Evolutionary conservation across 345 rosid species (phyloP).

Genomic region (Eutrema yunnanense): DNA sequence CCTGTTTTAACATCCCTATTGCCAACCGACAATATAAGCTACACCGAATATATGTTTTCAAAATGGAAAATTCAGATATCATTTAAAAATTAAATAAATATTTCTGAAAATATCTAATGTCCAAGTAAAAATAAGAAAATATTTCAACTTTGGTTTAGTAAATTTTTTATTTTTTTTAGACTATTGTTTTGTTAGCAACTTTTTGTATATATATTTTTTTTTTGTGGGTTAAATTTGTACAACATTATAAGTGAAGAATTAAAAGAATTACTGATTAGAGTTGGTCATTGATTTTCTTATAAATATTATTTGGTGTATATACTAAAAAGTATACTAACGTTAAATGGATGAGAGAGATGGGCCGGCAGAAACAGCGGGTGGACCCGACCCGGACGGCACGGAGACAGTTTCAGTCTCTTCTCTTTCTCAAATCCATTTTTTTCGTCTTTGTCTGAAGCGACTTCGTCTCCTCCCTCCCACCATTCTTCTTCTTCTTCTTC

Average conservation of each 20-base stretch:
- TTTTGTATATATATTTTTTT: not conserved
- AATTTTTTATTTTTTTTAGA: not conserved
- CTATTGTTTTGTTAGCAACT: not conserved
- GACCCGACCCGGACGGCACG: conserved; percentile 34
- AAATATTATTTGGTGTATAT: not conserved
- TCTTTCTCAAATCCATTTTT: not conserved
- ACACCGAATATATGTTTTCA: not conserved
- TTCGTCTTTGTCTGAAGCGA: not conserved
- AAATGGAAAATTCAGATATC: not conserved
- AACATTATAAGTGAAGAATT: not conserved
- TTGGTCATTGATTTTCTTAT: not conserved
- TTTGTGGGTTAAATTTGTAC: not conserved
- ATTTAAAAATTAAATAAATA: not conserved
- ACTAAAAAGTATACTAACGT: not conserved
- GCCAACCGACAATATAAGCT: not conserved
- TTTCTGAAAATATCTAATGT: not conserved
- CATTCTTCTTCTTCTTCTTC: conserved; percentile 5
- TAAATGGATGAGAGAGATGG: not conserved
- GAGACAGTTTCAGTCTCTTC: conserved; percentile 27
- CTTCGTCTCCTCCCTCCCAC: conserved; percentile 25
- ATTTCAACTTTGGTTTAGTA: not conserved
- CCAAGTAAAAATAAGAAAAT: not conserved
- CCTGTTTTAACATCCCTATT: not conserved
- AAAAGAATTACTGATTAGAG: not conserved
- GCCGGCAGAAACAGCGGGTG: conserved; percentile 11